Evolutionary conservation across 2,329 filamentous ascomycete genomes (phyloP), one percentile per base, ranked within the genome.

Genomic region (Xylariales sp.): DNA sequence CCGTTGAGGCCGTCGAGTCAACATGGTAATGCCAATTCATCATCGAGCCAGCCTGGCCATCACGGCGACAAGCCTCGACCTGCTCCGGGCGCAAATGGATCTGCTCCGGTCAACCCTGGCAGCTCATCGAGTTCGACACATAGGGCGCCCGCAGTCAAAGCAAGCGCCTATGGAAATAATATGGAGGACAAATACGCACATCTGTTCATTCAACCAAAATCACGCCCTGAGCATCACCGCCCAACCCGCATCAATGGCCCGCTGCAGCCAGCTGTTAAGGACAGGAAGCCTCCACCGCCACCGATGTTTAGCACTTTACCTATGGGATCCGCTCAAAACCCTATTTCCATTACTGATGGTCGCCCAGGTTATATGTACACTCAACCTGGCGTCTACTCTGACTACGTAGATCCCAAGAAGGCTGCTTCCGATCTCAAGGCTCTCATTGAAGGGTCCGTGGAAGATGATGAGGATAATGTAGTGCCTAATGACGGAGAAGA

Each of bases 361-460:
- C 38, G 40, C 21, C 46, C 54, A 25, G 44, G 53, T 46, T 53
- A 58, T 2, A 55, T 49, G 5, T 69, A 67, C 40, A 61, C 51
- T 20, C 58, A 64, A 43, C 56, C 61, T 21, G 62, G 58, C n/a
- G 67, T 73, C n/a, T 66, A 70, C 41, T 65, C 70, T 2, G 70
- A 79, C 46, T 88, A 86, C 51, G 80, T 84, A 5, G 85, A 90
- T 50, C 78, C 84, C 0, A 69, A 70, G 44, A 84, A 87, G 58
- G 86, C 87, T 9, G 80, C 77, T 38, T 82, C 82, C 34, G 86
- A 91, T 51, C 73, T 93, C 49, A 93, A 93, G 59, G 85, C 84
- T 6, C 62, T 93, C n/a, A 70, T 93, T 2, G 87, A 91, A 58
- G 87, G 86, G 6, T 84, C 84, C 8, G 80, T 91, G 63, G 85